Base-by-base conservation (phyloP, 768 basidiomycete species). In the Macrolepiota fuliginosa region DNA sequence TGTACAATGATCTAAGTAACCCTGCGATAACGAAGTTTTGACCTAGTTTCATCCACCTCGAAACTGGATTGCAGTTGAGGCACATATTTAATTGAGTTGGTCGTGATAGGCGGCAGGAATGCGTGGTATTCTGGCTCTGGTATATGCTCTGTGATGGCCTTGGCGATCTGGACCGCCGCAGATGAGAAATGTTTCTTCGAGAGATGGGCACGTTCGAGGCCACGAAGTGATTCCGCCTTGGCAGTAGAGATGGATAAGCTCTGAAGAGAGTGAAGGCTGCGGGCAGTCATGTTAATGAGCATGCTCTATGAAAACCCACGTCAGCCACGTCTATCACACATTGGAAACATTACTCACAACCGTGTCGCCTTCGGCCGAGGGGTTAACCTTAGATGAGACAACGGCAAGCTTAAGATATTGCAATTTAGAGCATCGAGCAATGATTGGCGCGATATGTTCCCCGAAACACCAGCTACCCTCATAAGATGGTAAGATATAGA, bases 401-500 rank as follows among this genome's bases (percentile, higher is more conserved):
- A 58, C 57, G 15, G 57, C 47, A n/a, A 51, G 24, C 49, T 58
- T 58, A 19, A 49, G 47, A 22, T 58, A 58, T 19, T 51, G 47
- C 22, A 51, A 37, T 25, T 27, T 50, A n/a, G 49, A 22, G 47
- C 57, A 58, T 7, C 49, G 57, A 50, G 19, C 22, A 32, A 58
- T 24, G 46, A 25, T 50, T 11, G 57, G 46, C 47, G 49, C 36
- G 19, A 58, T 51, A 27, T 58, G 57, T n/a, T 50, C 57, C 24
- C 57, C 49, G 24, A 58, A 58, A 58, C 57, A 58, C 57, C 57
- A 58, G 39, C 39, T 39, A 35, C 49, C 49, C 50, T 58, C 57
- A 58, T 58, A 51, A 37, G 19, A 42, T 10, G 57, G 57, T 27
- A 50, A 29, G 24, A 58, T n/a, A 27, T 58, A 50, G 12, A 58